Conservation (phyloP, 2,329 filamentous ascomycete genomes). For the Blastomyces parvus region DNA sequence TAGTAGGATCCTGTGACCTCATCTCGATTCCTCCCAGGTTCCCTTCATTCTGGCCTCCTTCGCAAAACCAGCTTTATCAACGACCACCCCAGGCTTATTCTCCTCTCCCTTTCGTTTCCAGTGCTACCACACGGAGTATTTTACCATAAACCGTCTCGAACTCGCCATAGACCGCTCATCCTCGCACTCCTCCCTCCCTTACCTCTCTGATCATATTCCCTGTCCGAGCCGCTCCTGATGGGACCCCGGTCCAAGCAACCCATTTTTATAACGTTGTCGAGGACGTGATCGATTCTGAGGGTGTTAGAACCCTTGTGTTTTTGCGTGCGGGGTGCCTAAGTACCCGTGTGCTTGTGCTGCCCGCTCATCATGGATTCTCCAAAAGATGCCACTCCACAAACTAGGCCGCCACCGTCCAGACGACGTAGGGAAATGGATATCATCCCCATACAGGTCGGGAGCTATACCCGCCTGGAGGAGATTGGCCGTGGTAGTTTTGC, state of each 20-base stretch:
- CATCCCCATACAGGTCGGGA: constrained; percentile 48
- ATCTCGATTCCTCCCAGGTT: not conserved
- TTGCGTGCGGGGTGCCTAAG: not conserved
- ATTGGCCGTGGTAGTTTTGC: constrained; percentile 98
- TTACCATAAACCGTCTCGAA: not conserved
- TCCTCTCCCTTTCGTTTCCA: not conserved
- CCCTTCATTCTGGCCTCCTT: not conserved
- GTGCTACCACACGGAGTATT: not conserved
- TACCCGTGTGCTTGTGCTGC: not conserved
- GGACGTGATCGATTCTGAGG: constrained; percentile 8
- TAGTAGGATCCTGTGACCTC: not conserved
- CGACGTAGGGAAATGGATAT: constrained; percentile 20
- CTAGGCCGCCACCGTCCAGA: constrained; percentile 35
- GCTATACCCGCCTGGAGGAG: constrained; percentile 74
- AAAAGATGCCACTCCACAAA: constrained; percentile 29
- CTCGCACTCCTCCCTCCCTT: constrained; percentile 14
- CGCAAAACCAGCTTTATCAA: not conserved
- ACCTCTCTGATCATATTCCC: not conserved
- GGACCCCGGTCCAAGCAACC: constrained; percentile 8
- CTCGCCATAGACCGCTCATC: not conserved
- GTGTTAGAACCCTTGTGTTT: not conserved
- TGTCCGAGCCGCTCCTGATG: constrained; percentile 11
- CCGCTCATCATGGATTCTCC: constrained; percentile 12
- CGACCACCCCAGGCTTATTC: not conserved
- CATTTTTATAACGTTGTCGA: constrained; percentile 10